Base-by-base conservation (phyloP, 2,329 filamentous ascomycete genomes). In the Cordyceps fumosorosea region DNA sequence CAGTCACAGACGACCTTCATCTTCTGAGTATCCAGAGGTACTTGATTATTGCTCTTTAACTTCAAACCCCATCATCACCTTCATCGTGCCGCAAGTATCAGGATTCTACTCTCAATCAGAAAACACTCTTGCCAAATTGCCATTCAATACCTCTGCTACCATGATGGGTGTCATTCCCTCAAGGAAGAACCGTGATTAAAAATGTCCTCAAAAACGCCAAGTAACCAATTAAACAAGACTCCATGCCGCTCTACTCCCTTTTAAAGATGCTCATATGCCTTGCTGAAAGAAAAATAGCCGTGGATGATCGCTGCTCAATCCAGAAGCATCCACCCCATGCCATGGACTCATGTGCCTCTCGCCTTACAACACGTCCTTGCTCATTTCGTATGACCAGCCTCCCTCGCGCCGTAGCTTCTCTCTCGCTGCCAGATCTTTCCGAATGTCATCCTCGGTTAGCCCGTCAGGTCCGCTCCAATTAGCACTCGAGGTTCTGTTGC, bases 401-500 rank as follows among this genome's bases (percentile, higher is more conserved):
- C 93, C 93, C 67, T 96, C 90, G 65, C 88, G 81, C 57, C 89
- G 84, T 72, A 97, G 81, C 71, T 87, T 85, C 74, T 96, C 90
- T 65, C 93, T 83, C 62, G 89, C 89, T 64, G 89, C 88, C 68
- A 89, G 77, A 76, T 97, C 93, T 71, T 85, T 89, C 60, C 84
- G 80, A 69, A 96, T 90, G 71, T 97, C 93, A 63, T 96, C 93
- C 67, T 93, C 89, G 0, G 93, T 97, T 68, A 99, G 80, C 59
- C 81, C 77, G 68, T 99, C 96, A 3, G 88, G 81, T 60, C 90
- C 84, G 70, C 84, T 88, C 95, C 95, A 99, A 77, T 96, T 96
- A 42, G 96, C 96, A 75, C 91, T 96, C 68, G 91, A 96, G 5
- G 93, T 97, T 62, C 95, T 84, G 57, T 90, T 88, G 20, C 96